A percentile compares a stretch with the other conserved stretches of the same genome.
Conservation (phyloP, 371 early-diverging fungal genomes). For the Fennellomyces sp. region DNA sequence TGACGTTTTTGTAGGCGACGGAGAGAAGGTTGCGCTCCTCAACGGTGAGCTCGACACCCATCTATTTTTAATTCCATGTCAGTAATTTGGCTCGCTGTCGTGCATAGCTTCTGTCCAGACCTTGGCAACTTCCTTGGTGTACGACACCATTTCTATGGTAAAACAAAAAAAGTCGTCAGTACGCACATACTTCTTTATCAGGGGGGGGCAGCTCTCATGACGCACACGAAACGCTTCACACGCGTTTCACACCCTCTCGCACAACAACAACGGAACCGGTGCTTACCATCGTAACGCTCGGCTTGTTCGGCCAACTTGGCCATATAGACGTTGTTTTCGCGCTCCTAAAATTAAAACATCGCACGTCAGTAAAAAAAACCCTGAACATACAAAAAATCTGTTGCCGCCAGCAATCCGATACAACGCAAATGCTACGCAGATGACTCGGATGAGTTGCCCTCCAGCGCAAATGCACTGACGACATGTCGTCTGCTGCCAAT, state of each 20-base stretch:
- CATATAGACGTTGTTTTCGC: constrained; percentile 72
- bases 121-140: constrained; percentile 89
- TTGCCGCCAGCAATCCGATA: too few relatives aligned
- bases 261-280: neutral
- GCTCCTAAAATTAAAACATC: constrained; percentile 29
- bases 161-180: neutral
- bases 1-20: constrained; percentile 99
- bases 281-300: constrained; percentile 93
- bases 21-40: constrained; percentile 99
- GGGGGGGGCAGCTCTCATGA: too few relatives aligned
- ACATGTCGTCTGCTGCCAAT: too few relatives aligned
- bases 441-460: too few relatives aligned
- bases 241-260: neutral
- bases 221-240: neutral
- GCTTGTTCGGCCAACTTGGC: constrained; percentile 99
- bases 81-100: constrained; percentile 13
- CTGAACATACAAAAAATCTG: too few relatives aligned
- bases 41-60: constrained; percentile 81
- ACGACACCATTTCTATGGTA: constrained; percentile 89
- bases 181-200: constrained; percentile 1
- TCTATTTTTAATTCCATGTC: constrained; percentile 15
- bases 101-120: constrained; percentile 21
- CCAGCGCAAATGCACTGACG: too few relatives aligned
- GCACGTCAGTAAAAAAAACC: neutral
- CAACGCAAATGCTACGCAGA: too few relatives aligned